Base-by-base conservation (phyloP, 2,329 filamentous ascomycete genomes). In the Balansia obtecta region DNA sequence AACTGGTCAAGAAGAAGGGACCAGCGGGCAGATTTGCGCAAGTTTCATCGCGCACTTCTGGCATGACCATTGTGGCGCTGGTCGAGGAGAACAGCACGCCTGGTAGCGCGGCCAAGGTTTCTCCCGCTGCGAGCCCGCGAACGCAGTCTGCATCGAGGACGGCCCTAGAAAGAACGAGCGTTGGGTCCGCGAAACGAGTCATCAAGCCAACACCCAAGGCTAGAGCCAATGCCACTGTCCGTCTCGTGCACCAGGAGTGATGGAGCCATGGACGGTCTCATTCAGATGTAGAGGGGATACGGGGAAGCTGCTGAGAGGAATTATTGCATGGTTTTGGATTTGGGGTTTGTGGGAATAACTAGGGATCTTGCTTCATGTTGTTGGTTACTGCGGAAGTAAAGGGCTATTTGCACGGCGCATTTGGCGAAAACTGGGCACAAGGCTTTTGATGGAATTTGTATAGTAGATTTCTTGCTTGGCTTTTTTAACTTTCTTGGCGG, bases 41-140 rank as follows among this genome's bases (percentile, higher is more conserved):
- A 30, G 40, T 44, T 3, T 50, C 55, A 12, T 55, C 56, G 15
- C 52, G 53, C 15, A 39, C 48, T 22, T 54, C 54, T n/a, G 55
- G 54, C 45, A 54, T 53, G 20, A 54, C 55, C 27, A 57, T 56
- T 49, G 53, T 56, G 5, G 52, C 56, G 41, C 40, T 47, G 42
- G 39, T 40, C 2, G 50, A 54, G 30, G 47, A 53, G 32, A 45
- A 47, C 18, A 43, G 16, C 41, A 49, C 48, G 9, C n/a, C 43
- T 13, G 49, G 37, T 11, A 38, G 38, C 12, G 52, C 49, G 32
- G 34, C 34, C 40, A 50, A 50, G 34, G 33, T 9, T 15, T 48
- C 40, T 3, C 41, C 49, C 15, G 48, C 27, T 3, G 9, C 5
- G n/a, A 32, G 20, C 20, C 39, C 37, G 42, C 39, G 33, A 16